Evolutionary conservation across 2,329 filamentous ascomycete species (phyloP).

Genomic region (Pseudogymnoascus sp.): DNA sequence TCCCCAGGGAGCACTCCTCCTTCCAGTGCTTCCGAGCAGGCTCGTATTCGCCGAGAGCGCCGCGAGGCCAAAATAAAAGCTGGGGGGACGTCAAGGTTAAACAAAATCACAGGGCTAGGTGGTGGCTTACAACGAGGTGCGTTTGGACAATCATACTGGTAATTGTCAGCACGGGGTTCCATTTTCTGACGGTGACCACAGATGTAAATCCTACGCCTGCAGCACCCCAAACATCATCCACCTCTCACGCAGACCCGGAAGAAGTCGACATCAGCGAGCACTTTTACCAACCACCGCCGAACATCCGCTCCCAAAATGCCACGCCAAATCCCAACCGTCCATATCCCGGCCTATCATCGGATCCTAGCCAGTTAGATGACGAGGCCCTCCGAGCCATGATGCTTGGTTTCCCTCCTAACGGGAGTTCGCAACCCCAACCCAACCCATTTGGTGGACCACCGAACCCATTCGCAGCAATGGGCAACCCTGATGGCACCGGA

Average conservation of each 20-base stretch:
- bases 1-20: slow-evolving; percentile 22
- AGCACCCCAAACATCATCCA: slow-evolving; percentile 30
- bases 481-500: slow-evolving; percentile 26
- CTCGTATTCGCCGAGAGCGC: slow-evolving; percentile 69
- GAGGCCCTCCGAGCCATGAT: slow-evolving; percentile 59
- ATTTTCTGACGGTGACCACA: slow-evolving; percentile 17
- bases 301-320: slow-evolving; percentile 32
- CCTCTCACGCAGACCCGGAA: slow-evolving; percentile 55
- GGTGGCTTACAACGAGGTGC: slow-evolving; percentile 46
- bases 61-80: slow-evolving; percentile 72
- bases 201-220: slow-evolving; percentile 24
- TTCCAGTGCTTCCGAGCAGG: slow-evolving; percentile 52
- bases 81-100: slow-evolving; percentile 61
- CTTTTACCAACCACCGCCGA: slow-evolving; percentile 52
- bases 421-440: slow-evolving; percentile 26
- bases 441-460: slow-evolving; percentile 30
- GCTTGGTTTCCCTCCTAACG: slow-evolving; percentile 44
- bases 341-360: slow-evolving; percentile 12
- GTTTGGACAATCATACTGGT: background rate
- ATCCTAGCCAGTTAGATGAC: slow-evolving; percentile 39
- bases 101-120: slow-evolving; percentile 67
- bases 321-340: slow-evolving; percentile 26
- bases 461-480: slow-evolving; percentile 22
- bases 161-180: background rate
- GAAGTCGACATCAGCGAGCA: slow-evolving; percentile 73